A percentile compares a stretch with the other conserved stretches of the same genome.
These are phyloP conservation scores for Quercus dentata DNA, from an alignment of 306 rosid species.

Conservation along the genomic window DNA sequence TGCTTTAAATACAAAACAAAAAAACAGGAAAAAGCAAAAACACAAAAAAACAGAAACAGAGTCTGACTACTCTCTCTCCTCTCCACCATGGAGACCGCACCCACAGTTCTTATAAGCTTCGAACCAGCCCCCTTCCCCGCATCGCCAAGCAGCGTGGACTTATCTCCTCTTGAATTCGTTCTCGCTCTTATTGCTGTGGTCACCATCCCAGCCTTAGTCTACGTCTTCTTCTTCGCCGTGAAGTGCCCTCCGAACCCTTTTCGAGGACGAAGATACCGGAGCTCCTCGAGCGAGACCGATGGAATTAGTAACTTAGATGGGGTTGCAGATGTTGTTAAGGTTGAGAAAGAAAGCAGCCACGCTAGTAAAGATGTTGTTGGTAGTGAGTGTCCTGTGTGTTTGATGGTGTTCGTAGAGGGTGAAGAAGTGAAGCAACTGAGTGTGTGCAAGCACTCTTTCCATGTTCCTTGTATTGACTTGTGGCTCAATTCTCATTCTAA, in stretches of 20 bases:
- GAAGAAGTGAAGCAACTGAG: slow-evolving; percentile 61
- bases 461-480: slow-evolving; percentile 51
- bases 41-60: background rate
- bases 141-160: slow-evolving; percentile 45
- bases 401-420: slow-evolving; percentile 57
- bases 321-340: slow-evolving; percentile 28
- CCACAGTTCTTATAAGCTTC: slow-evolving; percentile 12
- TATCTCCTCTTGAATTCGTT: slow-evolving; percentile 79
- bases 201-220: slow-evolving; percentile 69
- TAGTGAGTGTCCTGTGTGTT: slow-evolving; percentile 78
- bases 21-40: background rate
- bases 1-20: background rate
- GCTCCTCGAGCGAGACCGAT: slow-evolving; percentile 15
- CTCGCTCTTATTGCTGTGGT: slow-evolving; percentile 68
- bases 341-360: slow-evolving; percentile 36
- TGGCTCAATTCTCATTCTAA: slow-evolving; percentile 66
- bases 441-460: slow-evolving; percentile 72
- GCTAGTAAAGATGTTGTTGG: slow-evolving; percentile 39
- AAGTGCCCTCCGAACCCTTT: slow-evolving; percentile 45
- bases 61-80: background rate
- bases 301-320: background rate
- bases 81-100: slow-evolving; percentile 44
- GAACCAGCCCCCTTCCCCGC: slow-evolving; percentile 47
- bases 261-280: slow-evolving; percentile 24
- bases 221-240: slow-evolving; percentile 65